These are phyloP conservation scores for Puccinellia tenuiflora DNA, from an alignment of 176 grass and related monocot species.

Conservation along the genomic window DNA sequence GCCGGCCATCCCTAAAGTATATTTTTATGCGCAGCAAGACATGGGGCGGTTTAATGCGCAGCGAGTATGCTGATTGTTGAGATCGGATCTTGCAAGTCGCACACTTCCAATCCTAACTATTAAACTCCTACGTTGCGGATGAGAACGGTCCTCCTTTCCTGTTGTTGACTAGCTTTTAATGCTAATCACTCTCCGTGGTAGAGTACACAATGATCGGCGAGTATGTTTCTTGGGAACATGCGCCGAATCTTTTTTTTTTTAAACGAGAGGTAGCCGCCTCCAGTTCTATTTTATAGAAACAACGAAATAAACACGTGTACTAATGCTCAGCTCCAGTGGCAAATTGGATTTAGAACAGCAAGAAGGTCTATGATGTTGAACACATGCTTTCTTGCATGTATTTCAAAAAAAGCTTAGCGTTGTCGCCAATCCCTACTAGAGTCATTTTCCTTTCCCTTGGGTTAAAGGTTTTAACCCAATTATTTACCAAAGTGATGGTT, in stretches of 20 bases:
- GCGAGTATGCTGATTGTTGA: neutral
- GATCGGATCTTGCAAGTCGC: neutral
- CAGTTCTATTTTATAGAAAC: neutral
- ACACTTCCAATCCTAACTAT: too few species aligned
- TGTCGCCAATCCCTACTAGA: neutral
- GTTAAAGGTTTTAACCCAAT: neutral
- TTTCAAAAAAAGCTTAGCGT: too few species aligned
- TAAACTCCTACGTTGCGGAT: too few species aligned
- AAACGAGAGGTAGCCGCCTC: neutral
- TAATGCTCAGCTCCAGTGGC: neutral
- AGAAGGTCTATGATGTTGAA: neutral
- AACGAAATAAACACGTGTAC: neutral
- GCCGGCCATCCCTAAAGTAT: neutral
- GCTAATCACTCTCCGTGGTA: neutral
- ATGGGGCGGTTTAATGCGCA: neutral
- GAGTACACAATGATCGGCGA: neutral
- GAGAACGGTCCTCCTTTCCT: neutral
- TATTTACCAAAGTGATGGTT: neutral
- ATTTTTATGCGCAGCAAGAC: neutral
- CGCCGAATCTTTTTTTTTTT: neutral
- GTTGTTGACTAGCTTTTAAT: neutral
- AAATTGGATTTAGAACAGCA: neutral
- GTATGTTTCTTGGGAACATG: neutral
- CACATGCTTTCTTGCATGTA: neutral
- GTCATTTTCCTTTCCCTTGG: neutral